Percentiles rank a stretch among this genome's conserved stretches.
Conservation (phyloP, 495 filamentous ascomycete genomes). For the Gamarada debralockiae region DNA sequence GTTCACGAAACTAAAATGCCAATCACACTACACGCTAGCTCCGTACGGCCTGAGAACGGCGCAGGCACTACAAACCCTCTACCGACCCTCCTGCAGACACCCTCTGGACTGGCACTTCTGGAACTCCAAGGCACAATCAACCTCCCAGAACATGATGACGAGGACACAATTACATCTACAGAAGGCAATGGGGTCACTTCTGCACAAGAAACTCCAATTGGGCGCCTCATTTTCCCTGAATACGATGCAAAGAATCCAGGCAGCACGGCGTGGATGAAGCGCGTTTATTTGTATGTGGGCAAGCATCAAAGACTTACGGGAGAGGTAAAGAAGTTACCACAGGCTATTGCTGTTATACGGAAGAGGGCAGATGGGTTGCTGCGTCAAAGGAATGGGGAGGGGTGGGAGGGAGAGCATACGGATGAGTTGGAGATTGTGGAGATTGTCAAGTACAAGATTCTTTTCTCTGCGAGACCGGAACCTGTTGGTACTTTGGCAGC, state of each 20-base stretch:
- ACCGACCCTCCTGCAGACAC: constrained; percentile 83
- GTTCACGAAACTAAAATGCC: constrained; percentile 1
- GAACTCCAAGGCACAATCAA: constrained; percentile 91
- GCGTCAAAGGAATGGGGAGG: constrained; percentile 13
- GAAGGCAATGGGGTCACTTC: constrained; percentile 15
- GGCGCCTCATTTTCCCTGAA: constrained; percentile 75
- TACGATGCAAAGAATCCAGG: constrained; percentile 37
- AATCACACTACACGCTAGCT: background rate
- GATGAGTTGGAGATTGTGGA: constrained; percentile 67
- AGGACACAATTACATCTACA: constrained; percentile 15
- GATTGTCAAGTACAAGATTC: constrained; percentile 81
- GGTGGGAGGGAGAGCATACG: constrained; percentile 25
- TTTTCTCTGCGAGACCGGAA: constrained; percentile 85
- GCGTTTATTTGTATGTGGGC: constrained; percentile 82
- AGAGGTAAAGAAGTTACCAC: constrained; percentile 80
- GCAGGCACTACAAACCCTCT: constrained; percentile 60
- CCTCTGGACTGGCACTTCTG: constrained; percentile 71
- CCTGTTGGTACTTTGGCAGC: constrained; percentile 52
- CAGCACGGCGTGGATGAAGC: constrained; percentile 77
- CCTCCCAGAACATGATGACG: constrained; percentile 34
- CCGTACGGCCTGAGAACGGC: background rate
- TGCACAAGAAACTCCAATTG: constrained; percentile 52
- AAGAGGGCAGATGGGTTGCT: constrained; percentile 30
- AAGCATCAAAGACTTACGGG: constrained; percentile 86
- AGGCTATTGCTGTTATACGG: constrained; percentile 73